A percentile compares a stretch with the other conserved stretches of the same genome.
Conservation (phyloP, 2,329 filamentous ascomycete species). For the Bertia moriformis region DNA sequence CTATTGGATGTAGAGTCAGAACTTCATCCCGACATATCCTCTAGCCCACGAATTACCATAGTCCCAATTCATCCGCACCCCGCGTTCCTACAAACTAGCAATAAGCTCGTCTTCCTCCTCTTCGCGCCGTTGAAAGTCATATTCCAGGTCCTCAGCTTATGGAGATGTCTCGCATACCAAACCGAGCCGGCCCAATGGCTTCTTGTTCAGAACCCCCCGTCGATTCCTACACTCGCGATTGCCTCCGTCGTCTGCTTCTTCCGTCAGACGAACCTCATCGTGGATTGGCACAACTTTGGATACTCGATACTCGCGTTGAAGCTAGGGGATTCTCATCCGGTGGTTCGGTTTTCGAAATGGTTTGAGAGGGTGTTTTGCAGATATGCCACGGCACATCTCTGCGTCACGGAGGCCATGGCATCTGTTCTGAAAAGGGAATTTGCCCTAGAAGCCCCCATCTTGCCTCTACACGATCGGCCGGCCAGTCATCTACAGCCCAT, state of each 20-base stretch:
- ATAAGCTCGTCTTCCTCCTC: constrained; percentile 56
- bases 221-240: constrained; percentile 76
- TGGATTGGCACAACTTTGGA: constrained; percentile 99
- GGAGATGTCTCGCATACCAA: constrained; percentile 57
- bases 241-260: constrained; percentile 59
- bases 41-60: constrained; percentile 55
- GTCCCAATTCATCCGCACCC: constrained; percentile 58
- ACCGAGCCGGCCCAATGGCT: constrained; percentile 70
- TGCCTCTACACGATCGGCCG: constrained; percentile 75
- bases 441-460: constrained; percentile 44
- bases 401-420: constrained; percentile 82
- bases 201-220: constrained; percentile 84
- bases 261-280: constrained; percentile 67
- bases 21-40: constrained; percentile 62
- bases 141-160: constrained; percentile 64
- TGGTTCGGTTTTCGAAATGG: constrained; percentile 62
- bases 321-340: constrained; percentile 43
- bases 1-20: constrained; percentile 47
- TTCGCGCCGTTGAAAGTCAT: constrained; percentile 73
- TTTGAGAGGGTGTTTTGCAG: constrained; percentile 66
- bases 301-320: constrained; percentile 73
- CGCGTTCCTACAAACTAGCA: constrained; percentile 48
- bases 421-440: constrained; percentile 52
- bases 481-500: constrained; percentile 69
- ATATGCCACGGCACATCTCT: constrained; percentile 58